Evolutionary conservation across 257 asterid species (phyloP).

Genomic region (Lycium barbarum): DNA sequence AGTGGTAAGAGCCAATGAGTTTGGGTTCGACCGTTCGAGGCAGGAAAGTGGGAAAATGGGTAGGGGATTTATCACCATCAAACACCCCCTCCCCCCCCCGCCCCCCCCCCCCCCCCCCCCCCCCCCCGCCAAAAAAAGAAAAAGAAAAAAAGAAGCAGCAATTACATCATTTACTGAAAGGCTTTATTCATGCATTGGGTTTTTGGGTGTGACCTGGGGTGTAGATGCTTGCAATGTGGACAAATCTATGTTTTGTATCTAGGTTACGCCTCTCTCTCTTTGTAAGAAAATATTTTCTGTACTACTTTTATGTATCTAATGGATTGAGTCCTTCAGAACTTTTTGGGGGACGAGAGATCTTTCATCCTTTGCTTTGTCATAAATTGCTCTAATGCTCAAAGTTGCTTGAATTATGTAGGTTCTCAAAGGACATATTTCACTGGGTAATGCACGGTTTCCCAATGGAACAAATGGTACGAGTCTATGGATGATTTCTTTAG

Average conservation of each 20-base stretch:
- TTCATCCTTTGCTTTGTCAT: constrained; percentile 17
- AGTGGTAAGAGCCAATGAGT: neutral
- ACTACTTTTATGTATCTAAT: neutral
- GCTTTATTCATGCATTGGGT: neutral
- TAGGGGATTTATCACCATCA: neutral
- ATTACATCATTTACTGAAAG: constrained; percentile 11
- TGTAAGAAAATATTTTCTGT: neutral
- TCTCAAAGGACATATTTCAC: constrained; percentile 92
- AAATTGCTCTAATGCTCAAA: neutral
- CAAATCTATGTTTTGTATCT: neutral
- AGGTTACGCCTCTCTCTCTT: neutral
- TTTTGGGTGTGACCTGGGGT: neutral
- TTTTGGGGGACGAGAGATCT: neutral
- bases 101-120: too few relatives aligned
- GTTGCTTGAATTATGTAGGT: constrained; percentile 57
- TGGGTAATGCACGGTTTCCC: constrained; percentile 97
- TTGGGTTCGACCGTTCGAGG: neutral
- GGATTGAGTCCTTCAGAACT: neutral
- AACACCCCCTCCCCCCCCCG: too few relatives aligned
- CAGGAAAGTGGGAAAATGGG: neutral
- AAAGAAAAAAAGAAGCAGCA: too few relatives aligned
- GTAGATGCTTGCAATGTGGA: neutral
- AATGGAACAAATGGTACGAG: constrained; percentile 85
- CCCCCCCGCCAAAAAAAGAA: too few relatives aligned
- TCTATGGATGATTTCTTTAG: neutral